Base-by-base conservation (phyloP, 805 yeast genomes). In the Candida silvicultrix region DNA sequence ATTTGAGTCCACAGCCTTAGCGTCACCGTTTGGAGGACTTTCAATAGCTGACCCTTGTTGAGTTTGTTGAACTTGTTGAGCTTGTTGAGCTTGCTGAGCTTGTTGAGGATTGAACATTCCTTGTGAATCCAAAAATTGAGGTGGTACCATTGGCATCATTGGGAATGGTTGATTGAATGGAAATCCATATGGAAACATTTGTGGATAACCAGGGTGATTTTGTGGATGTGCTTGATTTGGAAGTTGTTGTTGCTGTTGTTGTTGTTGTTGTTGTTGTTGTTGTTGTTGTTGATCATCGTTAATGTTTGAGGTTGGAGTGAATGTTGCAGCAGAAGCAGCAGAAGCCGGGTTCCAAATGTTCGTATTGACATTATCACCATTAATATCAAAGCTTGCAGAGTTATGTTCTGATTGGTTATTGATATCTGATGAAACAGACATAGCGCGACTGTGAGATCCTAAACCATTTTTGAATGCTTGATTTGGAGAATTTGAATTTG, bases 271-370 rank as follows among this genome's bases (percentile, higher is more conserved):
- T 72, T 49, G 56, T 45, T 51, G 49, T 10, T 28, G 31, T 28
- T 28, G 31, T 10, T 28, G 31, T 28, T 28, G 31, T 28, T 28
- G 31, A 28, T 28, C 31, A 28, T 14, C 31, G 12, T 28, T 28
- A 4, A 28, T 5, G 19, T 50, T 55, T 39, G 49, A 54, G 58
- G 57, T 56, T 20, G 87, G 86, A 14, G 77, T 76, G 57, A 81
- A 81, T 1, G 83, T 66, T 10, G 60, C 44, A 1, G 86, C 83
- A 32, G 80, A 66, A 3, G 84, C 85, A 4, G 85, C 81, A 18
- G 81, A 66, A 7, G 83, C 85, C 0, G 85, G 85, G 59, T 80
- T 80, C 87, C 87, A 82, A 53, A 79, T 77, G 54, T 68, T 74
- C 28, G 47, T 42, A 41, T 51, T 49, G 16, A 51, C 52, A 20